A percentile compares a stretch with the other conserved stretches of the same genome.
phyloP scores from a whole-genome alignment of 345 rosid species.

The Clarkia xantiana region DNA sequence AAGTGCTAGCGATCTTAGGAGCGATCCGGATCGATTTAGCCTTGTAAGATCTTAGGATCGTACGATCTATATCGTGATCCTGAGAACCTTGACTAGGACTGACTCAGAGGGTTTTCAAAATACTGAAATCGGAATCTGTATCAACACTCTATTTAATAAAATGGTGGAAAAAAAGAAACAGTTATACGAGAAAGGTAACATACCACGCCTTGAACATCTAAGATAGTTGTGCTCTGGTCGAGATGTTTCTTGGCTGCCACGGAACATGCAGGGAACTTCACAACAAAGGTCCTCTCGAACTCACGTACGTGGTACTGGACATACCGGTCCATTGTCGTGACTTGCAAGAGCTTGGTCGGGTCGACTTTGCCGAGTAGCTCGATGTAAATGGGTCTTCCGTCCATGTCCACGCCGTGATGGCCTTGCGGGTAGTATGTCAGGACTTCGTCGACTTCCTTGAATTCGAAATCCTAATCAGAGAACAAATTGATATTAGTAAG shows the following conservation, averaged over 20 bases:
- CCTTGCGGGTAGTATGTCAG: conserved; percentile 78
- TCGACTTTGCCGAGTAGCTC: conserved; percentile 79
- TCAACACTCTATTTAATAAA: no score
- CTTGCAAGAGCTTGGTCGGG: conserved; percentile 66
- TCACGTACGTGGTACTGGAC: conserved; percentile 75
- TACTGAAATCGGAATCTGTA: no score
- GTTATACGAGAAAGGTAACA: conserved; percentile 9
- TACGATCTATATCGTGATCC: no score
- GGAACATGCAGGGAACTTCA: conserved; percentile 72
- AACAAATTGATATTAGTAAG: conserved; percentile 1
- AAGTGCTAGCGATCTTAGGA: no score
- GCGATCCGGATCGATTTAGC: no score
- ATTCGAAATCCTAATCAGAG: conserved; percentile 58
- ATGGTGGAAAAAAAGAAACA: no score
- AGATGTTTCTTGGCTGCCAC: conserved; percentile 60
- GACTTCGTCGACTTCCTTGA: conserved; percentile 58
- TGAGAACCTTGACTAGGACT: no score
- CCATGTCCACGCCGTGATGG: conserved; percentile 87
- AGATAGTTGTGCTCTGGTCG: conserved; percentile 83
- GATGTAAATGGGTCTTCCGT: conserved; percentile 69
- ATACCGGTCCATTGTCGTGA: conserved; percentile 64
- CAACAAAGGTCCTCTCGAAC: conserved; percentile 64
- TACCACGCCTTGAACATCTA: conserved; percentile 96
- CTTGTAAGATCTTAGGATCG: no score
- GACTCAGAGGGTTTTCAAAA: no score